Percentiles rank a stretch among this genome's conserved stretches.
Conservation (phyloP, 441 rosid species). For the Pelargonium citronellum region DNA sequence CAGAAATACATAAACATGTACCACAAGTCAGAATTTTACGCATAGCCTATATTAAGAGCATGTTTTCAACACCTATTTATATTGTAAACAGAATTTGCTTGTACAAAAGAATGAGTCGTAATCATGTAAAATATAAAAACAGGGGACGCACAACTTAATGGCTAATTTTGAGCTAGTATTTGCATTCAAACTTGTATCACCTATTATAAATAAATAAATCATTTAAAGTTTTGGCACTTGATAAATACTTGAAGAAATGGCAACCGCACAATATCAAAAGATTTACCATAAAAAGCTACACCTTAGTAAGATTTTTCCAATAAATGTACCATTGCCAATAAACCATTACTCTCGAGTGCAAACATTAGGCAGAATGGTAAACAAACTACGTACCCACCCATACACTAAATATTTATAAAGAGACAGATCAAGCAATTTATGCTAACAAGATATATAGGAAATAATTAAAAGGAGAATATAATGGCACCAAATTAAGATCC, state of each 20-base stretch:
- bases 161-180: neutral
- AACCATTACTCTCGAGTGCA: neutral
- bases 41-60: constrained; percentile 1
- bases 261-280: neutral
- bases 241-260: no score
- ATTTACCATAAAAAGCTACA: neutral
- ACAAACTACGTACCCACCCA: neutral
- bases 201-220: neutral
- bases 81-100: neutral
- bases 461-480: neutral
- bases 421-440: constrained; percentile 6
- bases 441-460: constrained; percentile 1
- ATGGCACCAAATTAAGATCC: constrained; percentile 11
- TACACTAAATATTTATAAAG: neutral
- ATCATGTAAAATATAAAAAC: neutral
- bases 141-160: neutral
- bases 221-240: no score
- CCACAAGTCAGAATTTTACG: neutral
- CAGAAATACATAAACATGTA: constrained; percentile 21
- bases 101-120: no score
- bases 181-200: neutral
- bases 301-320: neutral
- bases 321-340: neutral
- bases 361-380: neutral
- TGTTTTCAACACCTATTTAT: neutral